A percentile compares a stretch with the other conserved stretches of the same genome.
Evolutionary conservation across 2,329 filamentous ascomycete genomes (phyloP).

Genomic region (Cercospora citrullina): DNA sequence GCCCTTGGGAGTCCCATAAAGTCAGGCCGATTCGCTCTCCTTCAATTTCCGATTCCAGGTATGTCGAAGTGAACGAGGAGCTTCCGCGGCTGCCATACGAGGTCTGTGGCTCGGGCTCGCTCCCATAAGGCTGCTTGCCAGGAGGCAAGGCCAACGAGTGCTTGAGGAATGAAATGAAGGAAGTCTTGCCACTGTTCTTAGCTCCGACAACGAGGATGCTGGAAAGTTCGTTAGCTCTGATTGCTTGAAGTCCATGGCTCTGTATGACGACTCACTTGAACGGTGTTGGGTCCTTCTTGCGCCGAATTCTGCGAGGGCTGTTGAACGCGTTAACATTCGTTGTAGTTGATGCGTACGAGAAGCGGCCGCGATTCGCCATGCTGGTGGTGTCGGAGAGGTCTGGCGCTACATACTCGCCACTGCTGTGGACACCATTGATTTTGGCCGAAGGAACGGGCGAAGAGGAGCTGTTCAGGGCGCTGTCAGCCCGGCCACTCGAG

Average conservation of each 20-base stretch:
- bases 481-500: constrained; percentile 31
- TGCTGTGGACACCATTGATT: constrained; percentile 13
- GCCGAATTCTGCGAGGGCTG: constrained; percentile 84
- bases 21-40: constrained; percentile 88
- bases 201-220: constrained; percentile 91
- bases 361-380: constrained; percentile 94
- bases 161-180: constrained; percentile 93
- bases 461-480: constrained; percentile 28
- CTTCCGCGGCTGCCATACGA: constrained; percentile 20
- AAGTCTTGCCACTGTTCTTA: constrained; percentile 87
- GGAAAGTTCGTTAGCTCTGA: constrained; percentile 6
- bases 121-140: constrained; percentile 63
- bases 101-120: constrained; percentile 20
- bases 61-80: constrained; percentile 75
- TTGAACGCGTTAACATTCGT: constrained; percentile 81
- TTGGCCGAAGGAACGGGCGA: constrained; percentile 21
- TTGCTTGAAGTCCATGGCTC: background rate
- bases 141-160: constrained; percentile 79
- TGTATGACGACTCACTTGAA: constrained; percentile 76
- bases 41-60: constrained; percentile 92
- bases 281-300: constrained; percentile 94
- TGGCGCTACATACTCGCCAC: constrained; percentile 61
- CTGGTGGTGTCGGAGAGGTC: constrained; percentile 74
- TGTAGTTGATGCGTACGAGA: constrained; percentile 93
- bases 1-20: constrained; percentile 91